These are phyloP conservation scores for Fusarium mangiferae DNA, from an alignment of 2,329 filamentous ascomycete species.

Conservation along the genomic window DNA sequence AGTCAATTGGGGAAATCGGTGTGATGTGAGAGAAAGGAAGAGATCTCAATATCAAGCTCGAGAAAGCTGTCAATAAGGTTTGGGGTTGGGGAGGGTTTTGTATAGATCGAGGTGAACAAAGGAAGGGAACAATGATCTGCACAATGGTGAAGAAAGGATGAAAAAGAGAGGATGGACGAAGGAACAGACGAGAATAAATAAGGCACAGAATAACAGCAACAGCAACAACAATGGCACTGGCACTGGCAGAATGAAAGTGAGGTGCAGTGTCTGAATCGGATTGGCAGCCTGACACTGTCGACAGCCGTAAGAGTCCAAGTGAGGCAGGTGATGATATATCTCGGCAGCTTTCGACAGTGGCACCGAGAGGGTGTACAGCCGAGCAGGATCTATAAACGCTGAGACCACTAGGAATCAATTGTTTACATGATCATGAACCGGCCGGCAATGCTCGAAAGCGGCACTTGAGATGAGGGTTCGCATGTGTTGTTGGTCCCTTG, in stretches of 20 bases:
- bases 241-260: neutral
- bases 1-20: neutral
- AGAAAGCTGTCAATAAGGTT: slow-evolving; percentile 13
- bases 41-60: slow-evolving; percentile 1
- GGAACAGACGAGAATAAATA: slow-evolving; percentile 7
- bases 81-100: neutral
- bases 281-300: slow-evolving; percentile 4
- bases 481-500: neutral
- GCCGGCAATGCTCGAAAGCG: slow-evolving; percentile 10
- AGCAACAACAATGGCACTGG: neutral
- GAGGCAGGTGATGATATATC: neutral
- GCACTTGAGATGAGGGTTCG: slow-evolving; percentile 1
- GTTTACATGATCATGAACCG: neutral
- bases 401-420: slow-evolving; percentile 18
- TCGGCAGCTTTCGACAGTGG: neutral
- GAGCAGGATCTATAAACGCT: neutral
- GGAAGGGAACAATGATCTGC: slow-evolving; percentile 7
- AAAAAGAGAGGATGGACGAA: slow-evolving; percentile 11
- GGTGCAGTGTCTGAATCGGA: neutral
- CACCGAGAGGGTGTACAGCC: neutral
- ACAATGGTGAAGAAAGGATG: neutral
- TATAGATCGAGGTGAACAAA: neutral
- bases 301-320: slow-evolving; percentile 18
- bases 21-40: neutral
- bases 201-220: neutral